Base-by-base conservation (phyloP, 1,284 basidiomycete species). In the Chondrostereum purpureum region DNA sequence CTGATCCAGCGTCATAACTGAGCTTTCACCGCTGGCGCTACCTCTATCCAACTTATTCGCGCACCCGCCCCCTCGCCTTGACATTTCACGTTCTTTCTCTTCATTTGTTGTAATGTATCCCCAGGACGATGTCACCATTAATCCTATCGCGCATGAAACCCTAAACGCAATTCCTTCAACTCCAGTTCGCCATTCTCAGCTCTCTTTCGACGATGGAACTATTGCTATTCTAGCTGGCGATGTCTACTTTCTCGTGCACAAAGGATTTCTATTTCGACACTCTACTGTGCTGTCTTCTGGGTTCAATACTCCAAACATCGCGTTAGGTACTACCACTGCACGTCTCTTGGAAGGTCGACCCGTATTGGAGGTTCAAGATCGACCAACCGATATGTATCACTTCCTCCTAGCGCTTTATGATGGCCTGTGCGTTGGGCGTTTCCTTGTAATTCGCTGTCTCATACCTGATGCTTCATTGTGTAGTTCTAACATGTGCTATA, bases 1-100 rank as follows among this genome's bases (percentile, higher is more conserved):
- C 51, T 88, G 92, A 38, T 96, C 94, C 59, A 75, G 95, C 19
- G 65, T 89, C 45, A 60, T 98, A 18, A 86, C 83, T 0, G 64
- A 64, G 13, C n/a, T n/a, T n/a, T n/a, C n/a, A n/a, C n/a, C n/a
- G n/a, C n/a, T n/a, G n/a, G n/a, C n/a, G n/a, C n/a, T n/a, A n/a
- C n/a, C n/a, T n/a, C n/a, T n/a, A n/a, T 31, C n/a, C 27, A 31
- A 31, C 27, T n/a, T 31, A 31, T n/a, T 31, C 27, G 27, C n/a
- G n/a, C n/a, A 31, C 8, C n/a, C 27, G n/a, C 8, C 27, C 27
- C n/a, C 27, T 31, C 27, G 27, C 27, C 33, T 37, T 42, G 27
- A 19, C 24, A 17, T 13, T 17, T 37, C 19, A 23, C 47, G 27
- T 22, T 50, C 22, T 21, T 53, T 51, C 49, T 42, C 38, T 23